These are phyloP conservation scores for Penicillium lagena DNA, from an alignment of 495 filamentous ascomycete genomes.

Conservation along the genomic window DNA sequence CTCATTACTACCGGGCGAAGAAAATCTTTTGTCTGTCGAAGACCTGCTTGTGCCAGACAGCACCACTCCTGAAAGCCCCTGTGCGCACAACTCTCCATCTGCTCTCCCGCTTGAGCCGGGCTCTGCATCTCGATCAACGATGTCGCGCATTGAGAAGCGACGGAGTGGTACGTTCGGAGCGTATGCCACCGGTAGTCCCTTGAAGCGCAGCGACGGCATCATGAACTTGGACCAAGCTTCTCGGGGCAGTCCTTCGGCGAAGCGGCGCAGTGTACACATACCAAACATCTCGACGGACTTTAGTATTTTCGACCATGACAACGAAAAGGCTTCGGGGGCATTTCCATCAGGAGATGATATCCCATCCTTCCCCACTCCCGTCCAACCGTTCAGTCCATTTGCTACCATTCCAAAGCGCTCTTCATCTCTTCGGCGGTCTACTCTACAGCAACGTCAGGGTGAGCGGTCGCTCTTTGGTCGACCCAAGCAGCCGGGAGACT, in stretches of 20 bases:
- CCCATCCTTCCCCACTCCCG: conserved; percentile 14
- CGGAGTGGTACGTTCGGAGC: conserved; percentile 40
- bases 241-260: conserved; percentile 77
- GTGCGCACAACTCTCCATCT: conserved; percentile 33
- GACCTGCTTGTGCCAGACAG: conserved; percentile 12
- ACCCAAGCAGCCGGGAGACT: conserved; percentile 31
- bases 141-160: conserved; percentile 40
- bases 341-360: conserved; percentile 19
- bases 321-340: conserved; percentile 16
- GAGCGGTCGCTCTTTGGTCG: conserved; percentile 54
- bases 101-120: conserved; percentile 26
- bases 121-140: conserved; percentile 40
- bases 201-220: conserved; percentile 86
- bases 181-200: conserved; percentile 66
- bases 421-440: conserved; percentile 76
- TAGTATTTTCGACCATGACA: conserved; percentile 59
- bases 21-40: conserved; percentile 40
- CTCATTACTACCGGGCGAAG: conserved; percentile 42
- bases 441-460: conserved; percentile 71
- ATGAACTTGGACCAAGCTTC: conserved; percentile 77
- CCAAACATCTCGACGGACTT: conserved; percentile 54
- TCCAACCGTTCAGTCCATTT: conserved; percentile 32
- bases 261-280: conserved; percentile 77
- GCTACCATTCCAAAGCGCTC: conserved; percentile 46
- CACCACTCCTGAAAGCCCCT: conserved; percentile 34